Conservation (phyloP, 164 flowering plant genomes). For the Chimonanthus salicifolius region DNA sequence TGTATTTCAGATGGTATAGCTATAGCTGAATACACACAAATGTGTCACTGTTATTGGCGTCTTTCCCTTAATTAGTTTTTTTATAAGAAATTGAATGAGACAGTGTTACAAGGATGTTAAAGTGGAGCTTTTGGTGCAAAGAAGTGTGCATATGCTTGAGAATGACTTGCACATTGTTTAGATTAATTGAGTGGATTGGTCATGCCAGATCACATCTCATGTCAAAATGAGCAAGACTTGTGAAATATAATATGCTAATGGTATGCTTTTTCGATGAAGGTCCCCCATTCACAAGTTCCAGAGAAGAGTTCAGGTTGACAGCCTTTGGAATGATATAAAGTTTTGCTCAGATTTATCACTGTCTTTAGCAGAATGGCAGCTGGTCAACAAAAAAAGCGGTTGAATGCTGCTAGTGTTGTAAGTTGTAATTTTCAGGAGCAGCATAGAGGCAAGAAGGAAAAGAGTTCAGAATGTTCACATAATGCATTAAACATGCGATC, state of each 20-base stretch:
- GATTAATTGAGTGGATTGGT: too few species aligned
- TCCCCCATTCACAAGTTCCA: neutral
- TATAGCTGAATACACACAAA: too few species aligned
- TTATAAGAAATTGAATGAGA: too few species aligned
- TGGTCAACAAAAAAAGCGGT: constrained; percentile 62
- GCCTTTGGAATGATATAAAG: constrained; percentile 2
- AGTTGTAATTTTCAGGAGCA: constrained; percentile 44
- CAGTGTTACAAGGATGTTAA: too few species aligned
- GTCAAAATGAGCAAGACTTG: too few species aligned
- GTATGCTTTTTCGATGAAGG: constrained; percentile 1
- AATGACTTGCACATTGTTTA: too few species aligned
- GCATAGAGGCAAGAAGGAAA: constrained; percentile 40
- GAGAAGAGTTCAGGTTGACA: neutral
- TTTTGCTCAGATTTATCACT: neutral
- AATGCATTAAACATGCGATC: constrained; percentile 33
- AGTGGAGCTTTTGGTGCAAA: too few species aligned
- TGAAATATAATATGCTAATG: neutral
- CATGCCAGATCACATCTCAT: too few species aligned
- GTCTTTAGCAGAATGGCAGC: constrained; percentile 47
- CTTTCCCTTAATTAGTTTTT: too few species aligned
- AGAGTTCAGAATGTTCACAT: constrained; percentile 27
- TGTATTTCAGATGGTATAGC: too few species aligned
- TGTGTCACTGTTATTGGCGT: too few species aligned
- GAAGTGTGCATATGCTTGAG: too few species aligned
- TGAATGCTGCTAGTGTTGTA: constrained; percentile 35